Conservation (phyloP, 2,329 filamentous ascomycete species). For the Cladosporium velox region DNA sequence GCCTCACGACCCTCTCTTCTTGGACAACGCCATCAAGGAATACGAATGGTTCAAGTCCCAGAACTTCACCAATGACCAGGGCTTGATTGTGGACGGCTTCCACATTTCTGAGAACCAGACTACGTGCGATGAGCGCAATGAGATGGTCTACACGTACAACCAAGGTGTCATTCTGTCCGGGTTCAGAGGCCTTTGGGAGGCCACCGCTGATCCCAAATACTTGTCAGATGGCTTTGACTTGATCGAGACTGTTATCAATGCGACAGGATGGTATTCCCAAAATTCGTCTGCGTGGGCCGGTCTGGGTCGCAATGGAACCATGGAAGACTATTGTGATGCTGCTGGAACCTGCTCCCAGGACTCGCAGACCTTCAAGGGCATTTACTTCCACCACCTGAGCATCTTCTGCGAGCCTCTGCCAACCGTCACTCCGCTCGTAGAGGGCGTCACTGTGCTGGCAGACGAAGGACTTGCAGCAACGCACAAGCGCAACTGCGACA, state of each 20-base stretch:
- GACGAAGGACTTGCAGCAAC: conserved; percentile 30
- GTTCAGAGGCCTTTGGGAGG: conserved; percentile 76
- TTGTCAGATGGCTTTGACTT: conserved; percentile 77
- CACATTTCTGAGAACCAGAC: conserved; percentile 68
- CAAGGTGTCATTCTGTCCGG: conserved; percentile 88
- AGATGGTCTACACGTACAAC: conserved; percentile 95
- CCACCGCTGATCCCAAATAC: conserved; percentile 70
- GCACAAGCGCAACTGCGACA: conserved; percentile 64
- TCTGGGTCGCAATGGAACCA: conserved; percentile 73
- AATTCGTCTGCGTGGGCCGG: conserved; percentile 61
- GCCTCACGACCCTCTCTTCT: conserved; percentile 52
- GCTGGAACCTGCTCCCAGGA: conserved; percentile 77
- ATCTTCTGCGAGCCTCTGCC: conserved; percentile 73
- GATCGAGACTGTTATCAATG: conserved; percentile 70
- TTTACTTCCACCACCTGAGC: conserved; percentile 88
- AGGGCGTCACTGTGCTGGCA: conserved; percentile 48
- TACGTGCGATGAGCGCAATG: conserved; percentile 71
- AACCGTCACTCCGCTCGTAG: conserved; percentile 43
- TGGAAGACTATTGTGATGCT: conserved; percentile 84
- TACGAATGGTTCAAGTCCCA: conserved; percentile 79
- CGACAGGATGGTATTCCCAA: conserved; percentile 68
- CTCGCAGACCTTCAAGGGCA: conserved; percentile 88
- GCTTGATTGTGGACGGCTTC: conserved; percentile 84
- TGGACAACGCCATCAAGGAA: conserved; percentile 72
- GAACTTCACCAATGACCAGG: conserved; percentile 76